Conservation (phyloP, 306 rosid species). For the Pueraria montana region DNA sequence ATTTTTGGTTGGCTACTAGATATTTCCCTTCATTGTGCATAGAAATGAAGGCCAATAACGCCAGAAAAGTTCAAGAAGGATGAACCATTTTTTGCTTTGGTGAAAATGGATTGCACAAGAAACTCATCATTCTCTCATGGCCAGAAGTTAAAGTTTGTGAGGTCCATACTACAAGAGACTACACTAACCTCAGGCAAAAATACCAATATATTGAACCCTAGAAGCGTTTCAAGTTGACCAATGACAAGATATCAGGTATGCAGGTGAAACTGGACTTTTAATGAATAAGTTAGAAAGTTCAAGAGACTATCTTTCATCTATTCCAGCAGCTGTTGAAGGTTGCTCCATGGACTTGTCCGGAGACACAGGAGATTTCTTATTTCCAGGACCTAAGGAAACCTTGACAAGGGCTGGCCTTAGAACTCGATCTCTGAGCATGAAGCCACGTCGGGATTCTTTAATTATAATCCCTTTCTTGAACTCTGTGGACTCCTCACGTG, state of each 20-base stretch:
- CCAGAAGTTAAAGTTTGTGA: background rate
- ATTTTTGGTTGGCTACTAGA: background rate
- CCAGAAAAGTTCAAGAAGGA: conserved; percentile 27
- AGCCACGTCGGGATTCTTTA: conserved; percentile 84
- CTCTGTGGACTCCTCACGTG: conserved; percentile 81
- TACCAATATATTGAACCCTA: conserved; percentile 14
- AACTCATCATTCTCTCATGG: conserved; percentile 2
- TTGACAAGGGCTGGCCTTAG: conserved; percentile 90
- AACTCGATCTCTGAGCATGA: conserved; percentile 73
- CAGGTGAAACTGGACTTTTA: conserved; percentile 28
- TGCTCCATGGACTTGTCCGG: conserved; percentile 55
- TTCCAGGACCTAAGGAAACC: conserved; percentile 85
- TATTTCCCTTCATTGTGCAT: background rate
- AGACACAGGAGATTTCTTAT: conserved; percentile 52
- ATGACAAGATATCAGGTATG: conserved; percentile 28
- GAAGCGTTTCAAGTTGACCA: conserved; percentile 36
- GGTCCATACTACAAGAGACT: conserved; percentile 37
- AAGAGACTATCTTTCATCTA: conserved; percentile 65
- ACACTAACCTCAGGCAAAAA: conserved; percentile 12
- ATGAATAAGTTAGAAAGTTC: conserved; percentile 27
- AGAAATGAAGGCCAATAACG: background rate
- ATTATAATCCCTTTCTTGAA: conserved; percentile 81
- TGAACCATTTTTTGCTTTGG: background rate
- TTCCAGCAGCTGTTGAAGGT: conserved; percentile 68
- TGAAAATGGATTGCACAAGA: conserved; percentile 32